Evolutionary conservation across 441 rosid species (phyloP).

Genomic region (Populus tomentosa): DNA sequence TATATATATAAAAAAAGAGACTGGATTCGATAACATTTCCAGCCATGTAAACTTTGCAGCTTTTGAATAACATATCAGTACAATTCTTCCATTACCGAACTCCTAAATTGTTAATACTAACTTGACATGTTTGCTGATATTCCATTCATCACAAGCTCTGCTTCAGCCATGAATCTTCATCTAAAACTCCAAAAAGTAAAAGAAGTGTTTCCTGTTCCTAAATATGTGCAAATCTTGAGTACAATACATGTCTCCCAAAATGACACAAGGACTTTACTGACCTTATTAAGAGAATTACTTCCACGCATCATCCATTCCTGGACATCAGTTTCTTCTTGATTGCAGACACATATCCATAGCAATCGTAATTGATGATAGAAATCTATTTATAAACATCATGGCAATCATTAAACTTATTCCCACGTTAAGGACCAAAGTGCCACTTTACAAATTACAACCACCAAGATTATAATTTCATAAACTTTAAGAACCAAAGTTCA

Average conservation of each 20-base stretch:
- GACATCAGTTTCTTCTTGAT: neutral
- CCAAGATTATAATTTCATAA: no score
- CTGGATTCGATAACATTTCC: neutral
- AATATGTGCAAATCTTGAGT: neutral
- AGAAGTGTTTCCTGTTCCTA: neutral
- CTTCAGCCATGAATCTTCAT: neutral
- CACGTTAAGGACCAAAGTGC: neutral
- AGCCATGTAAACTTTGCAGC: neutral
- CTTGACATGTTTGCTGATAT: neutral
- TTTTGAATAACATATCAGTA: neutral
- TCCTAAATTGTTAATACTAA: neutral
- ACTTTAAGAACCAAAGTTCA: no score
- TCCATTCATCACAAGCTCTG: neutral
- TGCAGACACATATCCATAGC: neutral
- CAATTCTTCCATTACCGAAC: neutral
- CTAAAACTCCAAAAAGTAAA: neutral
- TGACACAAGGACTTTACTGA: neutral
- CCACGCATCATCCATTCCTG: neutral
- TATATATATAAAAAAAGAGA: no score
- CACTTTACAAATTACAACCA: no score
- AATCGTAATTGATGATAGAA: neutral
- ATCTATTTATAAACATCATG: neutral
- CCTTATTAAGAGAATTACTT: neutral
- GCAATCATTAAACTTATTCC: neutral
- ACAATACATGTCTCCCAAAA: neutral